Conservation (phyloP, 2,329 filamentous ascomycete species). For the Alternaria triticina region DNA sequence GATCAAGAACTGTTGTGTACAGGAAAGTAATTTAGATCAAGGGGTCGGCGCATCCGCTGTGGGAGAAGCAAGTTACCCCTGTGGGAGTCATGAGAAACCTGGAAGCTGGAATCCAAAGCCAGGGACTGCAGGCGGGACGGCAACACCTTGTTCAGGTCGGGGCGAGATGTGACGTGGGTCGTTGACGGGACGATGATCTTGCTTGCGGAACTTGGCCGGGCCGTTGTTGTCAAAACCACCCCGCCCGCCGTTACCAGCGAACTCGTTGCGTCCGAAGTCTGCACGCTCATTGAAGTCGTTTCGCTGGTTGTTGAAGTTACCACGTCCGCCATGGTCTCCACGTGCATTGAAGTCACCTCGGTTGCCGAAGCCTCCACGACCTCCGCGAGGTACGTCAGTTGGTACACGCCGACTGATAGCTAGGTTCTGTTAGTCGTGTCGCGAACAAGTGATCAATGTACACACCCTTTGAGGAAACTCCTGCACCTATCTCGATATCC, state of each 20-base stretch:
- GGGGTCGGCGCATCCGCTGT: background rate
- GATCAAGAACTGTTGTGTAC: background rate
- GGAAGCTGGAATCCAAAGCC: slow-evolving; percentile 60
- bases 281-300: slow-evolving; percentile 8
- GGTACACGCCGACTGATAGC: slow-evolving; percentile 47
- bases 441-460: background rate
- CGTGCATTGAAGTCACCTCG: slow-evolving; percentile 7
- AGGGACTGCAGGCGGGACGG: slow-evolving; percentile 61
- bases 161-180: slow-evolving; percentile 45
- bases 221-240: slow-evolving; percentile 22
- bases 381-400: slow-evolving; percentile 37
- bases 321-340: slow-evolving; percentile 20
- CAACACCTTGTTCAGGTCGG: slow-evolving; percentile 51
- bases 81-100: slow-evolving; percentile 25
- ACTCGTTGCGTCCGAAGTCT: slow-evolving; percentile 12
- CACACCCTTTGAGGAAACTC: slow-evolving; percentile 88
- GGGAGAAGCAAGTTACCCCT: background rate
- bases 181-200: slow-evolving; percentile 30
- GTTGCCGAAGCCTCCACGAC: slow-evolving; percentile 14
- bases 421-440: slow-evolving; percentile 22
- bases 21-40: background rate
- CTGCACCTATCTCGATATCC: slow-evolving; percentile 97
- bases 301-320: slow-evolving; percentile 25
- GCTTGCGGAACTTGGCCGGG: slow-evolving; percentile 36
- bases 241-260: slow-evolving; percentile 6